phyloP scores from a whole-genome alignment of 192 early-diverging fungal species.

The Coemansia sp. region DNA sequence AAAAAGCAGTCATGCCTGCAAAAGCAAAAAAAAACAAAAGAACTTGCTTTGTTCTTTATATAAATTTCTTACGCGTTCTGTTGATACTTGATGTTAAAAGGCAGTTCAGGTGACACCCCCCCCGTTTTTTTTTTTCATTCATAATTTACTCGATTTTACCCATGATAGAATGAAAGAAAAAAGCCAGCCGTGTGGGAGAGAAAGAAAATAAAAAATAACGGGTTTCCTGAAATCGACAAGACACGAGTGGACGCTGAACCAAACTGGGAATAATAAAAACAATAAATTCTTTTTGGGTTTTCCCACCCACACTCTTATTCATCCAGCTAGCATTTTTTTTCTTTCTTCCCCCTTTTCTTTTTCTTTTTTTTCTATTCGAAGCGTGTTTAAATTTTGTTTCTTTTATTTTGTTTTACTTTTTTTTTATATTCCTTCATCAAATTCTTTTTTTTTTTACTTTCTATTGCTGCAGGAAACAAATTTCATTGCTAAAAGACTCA shows the following conservation, averaged over 20 bases:
- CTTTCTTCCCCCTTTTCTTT: too few relatives aligned
- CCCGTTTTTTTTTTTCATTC: neutral
- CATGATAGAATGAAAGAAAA: neutral
- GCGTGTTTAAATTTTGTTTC: too few relatives aligned
- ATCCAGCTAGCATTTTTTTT: too few relatives aligned
- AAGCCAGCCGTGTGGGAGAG: neutral
- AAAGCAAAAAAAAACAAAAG: neutral
- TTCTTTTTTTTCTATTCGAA: too few relatives aligned
- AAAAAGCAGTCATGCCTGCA: neutral
- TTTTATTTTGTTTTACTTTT: neutral
- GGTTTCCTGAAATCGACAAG: neutral
- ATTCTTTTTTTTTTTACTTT: slow-evolving; percentile 14
- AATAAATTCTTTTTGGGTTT: neutral
- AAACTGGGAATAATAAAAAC: too few relatives aligned
- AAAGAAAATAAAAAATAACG: neutral
- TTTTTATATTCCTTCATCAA: neutral
- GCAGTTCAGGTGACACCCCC: neutral
- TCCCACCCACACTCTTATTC: neutral
- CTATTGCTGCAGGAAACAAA: neutral
- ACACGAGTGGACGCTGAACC: too few relatives aligned
- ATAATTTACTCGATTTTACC: neutral
- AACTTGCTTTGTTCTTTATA: neutral
- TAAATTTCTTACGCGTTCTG: too few relatives aligned
- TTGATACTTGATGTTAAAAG: neutral
- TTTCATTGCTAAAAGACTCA: too few relatives aligned